Conservation (phyloP, 148 eudicot genomes). For the Persicaria tinctoria region DNA sequence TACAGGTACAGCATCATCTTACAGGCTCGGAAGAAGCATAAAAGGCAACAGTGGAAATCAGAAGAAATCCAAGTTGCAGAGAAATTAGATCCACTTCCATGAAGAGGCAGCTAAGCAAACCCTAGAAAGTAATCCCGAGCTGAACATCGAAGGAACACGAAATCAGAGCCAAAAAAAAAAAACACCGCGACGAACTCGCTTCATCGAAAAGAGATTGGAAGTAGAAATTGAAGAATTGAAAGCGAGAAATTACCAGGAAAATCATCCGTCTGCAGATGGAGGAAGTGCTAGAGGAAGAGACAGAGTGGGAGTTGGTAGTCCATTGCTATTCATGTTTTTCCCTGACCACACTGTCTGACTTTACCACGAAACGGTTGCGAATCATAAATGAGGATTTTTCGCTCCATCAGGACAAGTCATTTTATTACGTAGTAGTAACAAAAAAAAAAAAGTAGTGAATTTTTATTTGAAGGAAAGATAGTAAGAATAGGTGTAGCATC, state of each 20-base stretch:
- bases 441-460: no score
- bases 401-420: background rate
- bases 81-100: constrained; percentile 8
- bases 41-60: constrained; percentile 3
- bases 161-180: background rate
- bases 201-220: background rate
- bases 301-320: constrained; percentile 11
- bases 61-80: background rate
- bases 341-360: background rate
- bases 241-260: background rate
- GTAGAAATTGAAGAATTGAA: background rate
- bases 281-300: background rate
- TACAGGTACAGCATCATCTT: background rate
- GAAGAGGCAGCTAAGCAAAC: constrained; percentile 3
- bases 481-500: no score
- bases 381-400: background rate
- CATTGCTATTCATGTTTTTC: background rate
- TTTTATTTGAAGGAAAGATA: no score
- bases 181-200: background rate
- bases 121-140: constrained; percentile 2
- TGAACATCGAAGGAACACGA: background rate
- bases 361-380: background rate
- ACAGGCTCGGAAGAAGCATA: constrained; percentile 3
- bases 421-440: no score
- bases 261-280: background rate